Evolutionary conservation across 768 basidiomycete species (phyloP).

Genomic region (Kwoniella sp.): DNA sequence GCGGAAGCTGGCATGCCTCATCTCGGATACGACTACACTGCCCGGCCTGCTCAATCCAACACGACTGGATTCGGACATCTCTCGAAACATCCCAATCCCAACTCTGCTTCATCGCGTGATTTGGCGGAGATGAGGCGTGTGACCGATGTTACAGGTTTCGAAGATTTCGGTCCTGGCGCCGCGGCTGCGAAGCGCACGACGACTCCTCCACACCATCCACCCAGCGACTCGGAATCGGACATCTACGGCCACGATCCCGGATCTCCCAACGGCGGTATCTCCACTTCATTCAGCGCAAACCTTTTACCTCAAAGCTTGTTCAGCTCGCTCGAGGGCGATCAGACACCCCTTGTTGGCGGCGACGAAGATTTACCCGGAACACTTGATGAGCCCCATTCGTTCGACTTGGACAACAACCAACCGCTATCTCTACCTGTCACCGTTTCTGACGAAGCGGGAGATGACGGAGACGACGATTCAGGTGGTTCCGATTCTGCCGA

Average conservation of each 20-base stretch:
- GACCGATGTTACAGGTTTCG: constrained; percentile 52
- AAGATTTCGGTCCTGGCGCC: constrained; percentile 54
- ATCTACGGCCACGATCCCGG: constrained; percentile 52
- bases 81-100: constrained; percentile 18
- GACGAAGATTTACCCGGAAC: constrained; percentile 15
- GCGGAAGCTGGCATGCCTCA: constrained; percentile 53
- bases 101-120: constrained; percentile 22
- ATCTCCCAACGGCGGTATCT: constrained; percentile 56
- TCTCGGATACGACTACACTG: constrained; percentile 44
- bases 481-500: constrained; percentile 29
- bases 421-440: neutral
- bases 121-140: constrained; percentile 17
- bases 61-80: constrained; percentile 36
- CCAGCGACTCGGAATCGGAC: constrained; percentile 42
- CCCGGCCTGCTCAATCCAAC: constrained; percentile 27
- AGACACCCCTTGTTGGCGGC: constrained; percentile 38
- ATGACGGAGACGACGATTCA: constrained; percentile 24
- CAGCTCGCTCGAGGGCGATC: constrained; percentile 53
- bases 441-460: neutral
- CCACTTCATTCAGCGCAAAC: constrained; percentile 55
- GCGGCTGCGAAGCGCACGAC: neutral
- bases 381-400: constrained; percentile 22
- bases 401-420: constrained; percentile 13
- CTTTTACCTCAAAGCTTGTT: constrained; percentile 55
- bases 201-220: constrained; percentile 22